Conservation (phyloP, 495 filamentous ascomycete genomes). For the Sordaria brevicollis region DNA sequence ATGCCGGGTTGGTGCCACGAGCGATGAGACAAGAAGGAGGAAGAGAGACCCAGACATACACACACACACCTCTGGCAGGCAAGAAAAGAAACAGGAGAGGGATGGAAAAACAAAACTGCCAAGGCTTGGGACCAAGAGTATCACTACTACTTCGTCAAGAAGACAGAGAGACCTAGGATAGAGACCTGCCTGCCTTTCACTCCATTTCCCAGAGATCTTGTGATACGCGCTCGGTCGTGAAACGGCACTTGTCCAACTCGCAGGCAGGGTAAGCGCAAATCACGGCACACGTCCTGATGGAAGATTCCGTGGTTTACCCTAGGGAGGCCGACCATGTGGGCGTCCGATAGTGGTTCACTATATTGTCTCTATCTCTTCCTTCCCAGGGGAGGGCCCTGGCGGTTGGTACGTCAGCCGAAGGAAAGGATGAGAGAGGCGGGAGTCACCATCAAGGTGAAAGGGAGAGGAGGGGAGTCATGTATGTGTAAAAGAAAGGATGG, state of each 20-base stretch:
- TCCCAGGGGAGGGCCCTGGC: neutral
- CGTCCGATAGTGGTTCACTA: neutral
- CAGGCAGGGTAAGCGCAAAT: neutral
- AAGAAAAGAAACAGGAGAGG: neutral
- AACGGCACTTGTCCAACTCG: neutral
- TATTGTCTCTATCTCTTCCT: neutral
- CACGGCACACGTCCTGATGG: neutral
- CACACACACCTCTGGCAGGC: neutral
- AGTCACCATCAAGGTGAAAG: neutral
- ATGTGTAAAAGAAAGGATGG: neutral
- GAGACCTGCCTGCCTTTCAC: neutral
- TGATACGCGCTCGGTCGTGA: neutral
- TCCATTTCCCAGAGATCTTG: neutral
- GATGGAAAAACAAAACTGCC: neutral
- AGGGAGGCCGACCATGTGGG: neutral
- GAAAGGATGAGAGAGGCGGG: neutral
- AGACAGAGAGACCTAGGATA: neutral
- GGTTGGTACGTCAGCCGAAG: neutral
- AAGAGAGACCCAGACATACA: neutral
- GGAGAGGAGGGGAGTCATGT: neutral
- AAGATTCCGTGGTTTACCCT: neutral
- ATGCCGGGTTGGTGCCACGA: neutral
- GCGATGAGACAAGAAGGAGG: neutral
- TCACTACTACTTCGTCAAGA: neutral
- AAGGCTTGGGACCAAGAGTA: neutral